Evolutionary conservation across 1,284 basidiomycete species (phyloP), one percentile per base, ranked within the genome.

Genomic region (Meira miltonrushii): DNA sequence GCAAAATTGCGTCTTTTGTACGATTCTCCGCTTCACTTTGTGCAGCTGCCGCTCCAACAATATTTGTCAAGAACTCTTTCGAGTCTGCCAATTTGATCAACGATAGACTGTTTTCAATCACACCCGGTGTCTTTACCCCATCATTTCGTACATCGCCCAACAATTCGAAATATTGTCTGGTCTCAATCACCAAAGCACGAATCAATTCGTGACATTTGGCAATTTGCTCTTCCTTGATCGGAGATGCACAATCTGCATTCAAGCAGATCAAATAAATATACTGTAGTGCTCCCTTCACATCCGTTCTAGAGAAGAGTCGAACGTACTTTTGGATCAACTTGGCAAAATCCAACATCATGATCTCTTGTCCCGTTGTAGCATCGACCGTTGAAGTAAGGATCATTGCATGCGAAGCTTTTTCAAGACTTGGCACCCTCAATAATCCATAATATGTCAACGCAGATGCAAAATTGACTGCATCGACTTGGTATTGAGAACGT

Each of bases 361-460:
- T 61, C 58, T 69, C 70, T 33, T 56, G 48, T 9, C 59, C 48
- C 3, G 33, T 47, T 17, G n/a, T 43, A 15, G 25, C 13, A 39
- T 57, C 47, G 21, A 51, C 28, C n/a, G 33, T 11, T n/a, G 43
- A 9, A 1, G 53, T 47, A 23, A 55, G 37, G 17, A n/a, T 63
- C 46, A 74, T 73, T 53, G 74, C 66, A 55, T 95, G 91, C 7
- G 88, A 89, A 0, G 88, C 86, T 67, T 90, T 87, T 5, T 87
- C 84, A 13, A 85, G 82, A 1, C 87, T 84, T 5, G 94, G 88
- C 0, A 93, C 86, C 9, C 92, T 85, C 21, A 98, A 81, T 15
- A 98, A 81, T 6, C 94, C 94, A 78, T 98, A 94, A 79, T 98
- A 99, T 0, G 90, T 86, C 54, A 98, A 82, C 1, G 88, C 90